Evolutionary conservation across 495 filamentous ascomycete species (phyloP).

Genomic region (Delitschia confertaspora): DNA sequence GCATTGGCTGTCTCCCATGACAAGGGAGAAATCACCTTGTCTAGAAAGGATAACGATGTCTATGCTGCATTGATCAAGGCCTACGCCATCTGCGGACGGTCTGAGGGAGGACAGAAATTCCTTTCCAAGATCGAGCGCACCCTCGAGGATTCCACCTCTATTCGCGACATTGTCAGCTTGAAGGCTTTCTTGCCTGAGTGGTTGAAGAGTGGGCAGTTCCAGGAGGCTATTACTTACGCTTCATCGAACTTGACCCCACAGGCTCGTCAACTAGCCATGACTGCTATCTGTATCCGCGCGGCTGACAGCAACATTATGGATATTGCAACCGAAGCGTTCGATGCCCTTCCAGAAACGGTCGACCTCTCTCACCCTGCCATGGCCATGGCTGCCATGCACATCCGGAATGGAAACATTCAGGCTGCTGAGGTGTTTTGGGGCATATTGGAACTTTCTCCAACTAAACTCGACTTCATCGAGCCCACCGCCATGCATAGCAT

Average conservation of each 20-base stretch:
- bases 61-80: conserved; percentile 84
- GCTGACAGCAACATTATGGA: conserved; percentile 69
- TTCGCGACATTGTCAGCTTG: conserved; percentile 61
- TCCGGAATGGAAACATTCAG: conserved; percentile 68
- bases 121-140: conserved; percentile 56
- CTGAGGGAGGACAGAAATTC: conserved; percentile 72
- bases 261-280: conserved; percentile 47
- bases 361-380: conserved; percentile 58
- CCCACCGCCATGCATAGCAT: conserved; percentile 79
- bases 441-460: conserved; percentile 42
- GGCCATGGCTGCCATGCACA: conserved; percentile 74
- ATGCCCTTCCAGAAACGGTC: conserved; percentile 37
- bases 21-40: conserved; percentile 57
- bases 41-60: conserved; percentile 70
- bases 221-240: conserved; percentile 57
- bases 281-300: conserved; percentile 53
- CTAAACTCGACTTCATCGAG: conserved; percentile 54
- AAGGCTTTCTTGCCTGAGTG: conserved; percentile 68
- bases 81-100: conserved; percentile 69
- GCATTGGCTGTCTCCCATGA: conserved; percentile 71
- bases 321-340: conserved; percentile 61
- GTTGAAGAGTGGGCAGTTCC: conserved; percentile 52
- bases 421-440: conserved; percentile 69
- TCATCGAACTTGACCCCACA: conserved; percentile 40
- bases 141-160: conserved; percentile 46